Conservation (phyloP, 345 rosid species). For the Garcia nutans region DNA sequence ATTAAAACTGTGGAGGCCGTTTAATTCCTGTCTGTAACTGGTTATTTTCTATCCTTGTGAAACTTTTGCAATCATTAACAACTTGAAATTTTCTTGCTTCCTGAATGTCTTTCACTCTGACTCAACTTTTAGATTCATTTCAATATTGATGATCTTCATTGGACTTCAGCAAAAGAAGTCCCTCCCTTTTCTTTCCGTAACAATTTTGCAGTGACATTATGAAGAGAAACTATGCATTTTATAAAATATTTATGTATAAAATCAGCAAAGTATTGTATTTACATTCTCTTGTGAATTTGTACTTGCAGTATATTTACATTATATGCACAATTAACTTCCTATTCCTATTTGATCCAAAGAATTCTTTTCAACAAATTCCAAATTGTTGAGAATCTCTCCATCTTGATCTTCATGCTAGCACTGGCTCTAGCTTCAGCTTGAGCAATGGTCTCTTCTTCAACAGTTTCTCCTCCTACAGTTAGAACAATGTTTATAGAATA, state of each 20-base stretch:
- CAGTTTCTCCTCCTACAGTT: conserved; percentile 32
- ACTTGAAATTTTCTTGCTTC: too few species aligned
- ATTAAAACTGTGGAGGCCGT: not conserved
- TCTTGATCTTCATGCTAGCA: conserved; percentile 41
- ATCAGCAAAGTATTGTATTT: not conserved
- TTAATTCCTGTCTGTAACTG: not conserved
- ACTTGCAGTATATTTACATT: not conserved
- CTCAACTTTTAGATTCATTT: too few species aligned
- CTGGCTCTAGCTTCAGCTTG: conserved; percentile 50
- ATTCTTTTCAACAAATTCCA: conserved; percentile 35
- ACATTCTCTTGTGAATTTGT: not conserved
- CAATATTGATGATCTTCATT: too few species aligned
- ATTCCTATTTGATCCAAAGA: conserved; percentile 25
- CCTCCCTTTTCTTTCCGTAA: too few species aligned
- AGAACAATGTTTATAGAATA: not conserved
- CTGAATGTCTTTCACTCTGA: too few species aligned
- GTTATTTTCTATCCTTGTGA: not conserved
- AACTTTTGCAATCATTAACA: too few species aligned
- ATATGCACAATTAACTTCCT: not conserved
- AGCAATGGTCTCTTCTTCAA: conserved; percentile 56
- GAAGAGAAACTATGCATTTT: not conserved
- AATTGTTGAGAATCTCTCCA: conserved; percentile 34
- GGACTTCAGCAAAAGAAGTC: too few species aligned
- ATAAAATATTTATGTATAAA: not conserved
- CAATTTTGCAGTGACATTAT: not conserved